Evolutionary conservation across 2,329 filamentous ascomycete species (phyloP), one percentile per base, ranked within the genome.

Genomic region (Phaeomoniella chlamydospora): DNA sequence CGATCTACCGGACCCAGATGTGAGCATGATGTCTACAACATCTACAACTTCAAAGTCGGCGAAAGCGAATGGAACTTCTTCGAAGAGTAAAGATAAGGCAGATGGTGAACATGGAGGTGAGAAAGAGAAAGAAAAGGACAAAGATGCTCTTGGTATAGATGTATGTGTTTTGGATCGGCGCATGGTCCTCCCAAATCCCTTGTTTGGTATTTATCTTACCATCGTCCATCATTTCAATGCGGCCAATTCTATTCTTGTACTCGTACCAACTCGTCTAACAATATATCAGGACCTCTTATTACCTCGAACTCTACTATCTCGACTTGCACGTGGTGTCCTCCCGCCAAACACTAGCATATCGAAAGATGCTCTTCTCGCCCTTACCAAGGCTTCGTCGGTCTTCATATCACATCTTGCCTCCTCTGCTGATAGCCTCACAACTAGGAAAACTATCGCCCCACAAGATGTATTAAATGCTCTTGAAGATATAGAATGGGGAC

Each of bases 381-480:
- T 79, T 41, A 70, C 72, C 35, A 78, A 77, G 49, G 72, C 71
- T 41, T 74, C 74, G 17, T 78, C 74, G 3, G 74, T 79, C 3
- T 79, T 79, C 52, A 68, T 79, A 13, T 77, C 70, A 41, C 77
- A 77, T 50, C 38, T 36, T 5, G 39, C 33, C 33, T n/a, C 40
- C 39, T 75, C 72, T 43, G 70, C 74, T 33, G 73, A 74, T 47
- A 72, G 77, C 47, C 64, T 67, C 46, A 72, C 73, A 32, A 58
- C 67, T 43, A 74, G 75, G 56, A 74, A 74, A 49, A 78, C 72
- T 12, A 65, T 79, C 44, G 62, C 67, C 34, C 72, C 74, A 1
- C 56, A 66, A 37, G 73, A 78, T 48, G 72, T 79, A 31, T 62
- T 77, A 44, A 64, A 65, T 29, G 74, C 73, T 1, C 57, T 79